Percentiles rank a stretch among this genome's conserved stretches.
phyloP scores from a whole-genome alignment of 2,329 filamentous ascomycete species.

The Leptographium wingfieldii region DNA sequence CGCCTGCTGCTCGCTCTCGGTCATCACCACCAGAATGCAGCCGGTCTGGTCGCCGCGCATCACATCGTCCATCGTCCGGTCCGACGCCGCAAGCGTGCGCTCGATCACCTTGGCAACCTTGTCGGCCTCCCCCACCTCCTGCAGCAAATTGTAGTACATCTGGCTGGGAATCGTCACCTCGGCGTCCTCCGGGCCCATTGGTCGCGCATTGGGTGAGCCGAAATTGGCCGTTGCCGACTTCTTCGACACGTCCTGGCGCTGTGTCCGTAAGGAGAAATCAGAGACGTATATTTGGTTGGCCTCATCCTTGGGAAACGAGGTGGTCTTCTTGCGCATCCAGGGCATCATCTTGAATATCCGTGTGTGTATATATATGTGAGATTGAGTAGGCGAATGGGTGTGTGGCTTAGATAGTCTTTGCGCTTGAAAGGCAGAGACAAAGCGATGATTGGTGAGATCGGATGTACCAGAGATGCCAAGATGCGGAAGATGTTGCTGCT shows the following conservation, averaged over 20 bases:
- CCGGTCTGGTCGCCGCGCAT: background rate
- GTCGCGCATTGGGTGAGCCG: background rate
- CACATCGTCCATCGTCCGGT: background rate
- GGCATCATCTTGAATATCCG: background rate
- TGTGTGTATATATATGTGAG: background rate
- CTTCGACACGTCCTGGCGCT: background rate
- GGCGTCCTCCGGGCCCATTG: background rate
- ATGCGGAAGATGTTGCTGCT: background rate
- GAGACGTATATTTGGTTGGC: background rate
- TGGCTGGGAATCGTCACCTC: background rate
- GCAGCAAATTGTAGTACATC: background rate
- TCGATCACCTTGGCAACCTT: background rate
- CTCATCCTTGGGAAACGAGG: background rate
- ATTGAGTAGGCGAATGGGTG: background rate
- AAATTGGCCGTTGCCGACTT: background rate
- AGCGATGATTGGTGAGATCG: background rate
- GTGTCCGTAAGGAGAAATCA: background rate
- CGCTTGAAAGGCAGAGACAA: background rate
- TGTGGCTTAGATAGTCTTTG: background rate
- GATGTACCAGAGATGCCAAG: background rate
- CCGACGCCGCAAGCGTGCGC: background rate
- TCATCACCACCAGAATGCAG: background rate
- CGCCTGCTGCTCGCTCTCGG: slow-evolving; percentile 12
- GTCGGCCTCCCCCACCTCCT: background rate
- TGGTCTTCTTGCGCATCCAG: background rate